phyloP scores from a whole-genome alignment of 2,329 filamentous ascomycete species.

The Paecilomyces dactylethromorphus region DNA sequence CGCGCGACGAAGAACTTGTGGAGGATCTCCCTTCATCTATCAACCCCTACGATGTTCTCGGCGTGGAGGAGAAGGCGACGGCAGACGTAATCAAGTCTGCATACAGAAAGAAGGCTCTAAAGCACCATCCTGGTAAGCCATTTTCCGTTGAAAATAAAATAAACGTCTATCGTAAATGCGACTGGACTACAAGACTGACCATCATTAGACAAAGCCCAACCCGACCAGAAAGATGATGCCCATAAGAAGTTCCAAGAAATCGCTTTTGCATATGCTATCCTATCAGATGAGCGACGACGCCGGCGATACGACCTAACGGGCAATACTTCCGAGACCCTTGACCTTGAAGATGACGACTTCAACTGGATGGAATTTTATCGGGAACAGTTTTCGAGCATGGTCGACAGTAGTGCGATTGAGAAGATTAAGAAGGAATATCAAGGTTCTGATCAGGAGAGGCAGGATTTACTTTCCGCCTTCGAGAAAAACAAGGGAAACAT shows the following conservation, averaged over 20 bases:
- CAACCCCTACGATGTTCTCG: conserved; percentile 74
- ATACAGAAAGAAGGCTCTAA: conserved; percentile 85
- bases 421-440: conserved; percentile 75
- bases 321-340: conserved; percentile 75
- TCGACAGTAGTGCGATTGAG: conserved; percentile 68
- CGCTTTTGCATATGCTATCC: conserved; percentile 87
- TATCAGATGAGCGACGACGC: conserved; percentile 74
- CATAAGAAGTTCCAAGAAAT: conserved; percentile 81
- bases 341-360: conserved; percentile 65
- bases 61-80: conserved; percentile 63
- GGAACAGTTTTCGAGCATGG: conserved; percentile 69
- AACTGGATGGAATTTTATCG: conserved; percentile 88
- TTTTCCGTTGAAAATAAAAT: not conserved
- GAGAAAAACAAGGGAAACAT: conserved; percentile 66
- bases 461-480: conserved; percentile 72
- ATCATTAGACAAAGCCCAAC: conserved; percentile 65
- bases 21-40: conserved; percentile 61
- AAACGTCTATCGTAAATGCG: not conserved
- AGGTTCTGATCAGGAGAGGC: conserved; percentile 74
- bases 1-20: conserved; percentile 45
- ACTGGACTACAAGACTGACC: not conserved
- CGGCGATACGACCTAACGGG: conserved; percentile 86
- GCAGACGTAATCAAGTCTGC: conserved; percentile 77
- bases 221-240: conserved; percentile 62
- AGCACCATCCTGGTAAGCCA: conserved; percentile 69